phyloP scores from a whole-genome alignment of 1,284 basidiomycete genomes.

The Peniophora sp. region DNA sequence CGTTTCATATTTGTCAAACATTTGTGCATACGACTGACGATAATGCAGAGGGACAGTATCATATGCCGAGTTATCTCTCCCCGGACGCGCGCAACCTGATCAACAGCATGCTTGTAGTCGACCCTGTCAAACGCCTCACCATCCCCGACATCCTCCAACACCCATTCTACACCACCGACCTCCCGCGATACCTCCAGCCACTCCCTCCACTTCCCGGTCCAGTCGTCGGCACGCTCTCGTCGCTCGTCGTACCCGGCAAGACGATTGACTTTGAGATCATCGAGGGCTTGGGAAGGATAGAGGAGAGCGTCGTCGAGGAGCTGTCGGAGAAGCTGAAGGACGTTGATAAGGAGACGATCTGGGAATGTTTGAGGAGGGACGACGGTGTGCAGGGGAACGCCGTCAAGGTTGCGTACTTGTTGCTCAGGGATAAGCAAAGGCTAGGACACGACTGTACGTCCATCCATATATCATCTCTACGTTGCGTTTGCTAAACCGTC shows the following conservation, averaged over 20 bases:
- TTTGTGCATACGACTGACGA: slow-evolving; percentile 5
- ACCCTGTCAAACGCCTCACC: slow-evolving; percentile 89
- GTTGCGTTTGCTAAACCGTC: slow-evolving; percentile 12
- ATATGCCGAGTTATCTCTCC: slow-evolving; percentile 74
- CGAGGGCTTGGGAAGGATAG: slow-evolving; percentile 81
- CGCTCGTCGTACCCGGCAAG: slow-evolving; percentile 59
- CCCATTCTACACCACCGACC: slow-evolving; percentile 80
- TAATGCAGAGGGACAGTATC: slow-evolving; percentile 73
- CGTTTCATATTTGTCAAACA: slow-evolving; percentile 18
- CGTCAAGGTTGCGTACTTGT: slow-evolving; percentile 94
- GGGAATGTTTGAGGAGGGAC: slow-evolving; percentile 76
- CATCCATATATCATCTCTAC: slow-evolving; percentile 1
- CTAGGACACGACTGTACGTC: slow-evolving; percentile 74
- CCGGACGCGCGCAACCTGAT: slow-evolving; percentile 74
- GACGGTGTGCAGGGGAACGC: slow-evolving; percentile 85
- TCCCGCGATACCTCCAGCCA: slow-evolving; percentile 83
- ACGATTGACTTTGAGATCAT: slow-evolving; percentile 70
- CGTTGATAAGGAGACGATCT: slow-evolving; percentile 78
- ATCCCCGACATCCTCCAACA: slow-evolving; percentile 85
- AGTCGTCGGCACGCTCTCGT: slow-evolving; percentile 62
- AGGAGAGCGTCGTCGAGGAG: slow-evolving; percentile 85
- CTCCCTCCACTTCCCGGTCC: slow-evolving; percentile 77
- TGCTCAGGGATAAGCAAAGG: slow-evolving; percentile 84
- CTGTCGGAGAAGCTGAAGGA: slow-evolving; percentile 70
- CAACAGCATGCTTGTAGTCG: slow-evolving; percentile 82